Base-by-base conservation (phyloP, 495 filamentous ascomycete genomes). In the Apiosordaria backusii region DNA sequence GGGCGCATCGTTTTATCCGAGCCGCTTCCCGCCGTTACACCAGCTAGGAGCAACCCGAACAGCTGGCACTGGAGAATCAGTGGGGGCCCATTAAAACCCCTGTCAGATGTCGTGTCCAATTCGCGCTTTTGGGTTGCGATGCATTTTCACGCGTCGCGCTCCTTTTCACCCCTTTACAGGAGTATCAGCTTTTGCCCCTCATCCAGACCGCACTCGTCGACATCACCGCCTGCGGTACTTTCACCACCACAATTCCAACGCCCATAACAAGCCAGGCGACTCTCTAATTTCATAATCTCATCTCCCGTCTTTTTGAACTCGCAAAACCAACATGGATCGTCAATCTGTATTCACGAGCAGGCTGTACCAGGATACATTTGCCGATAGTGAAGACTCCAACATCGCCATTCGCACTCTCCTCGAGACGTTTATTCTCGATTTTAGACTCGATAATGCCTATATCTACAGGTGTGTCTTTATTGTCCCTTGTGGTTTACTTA, bases 391-490 rank as follows among this genome's bases (percentile, higher is more conserved):
- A 68, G 82, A 87, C 70, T 81, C 77, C 66, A 81, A 83, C 45
- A 75, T 79, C 16, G 81, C 87, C 81, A 83, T 84, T 73, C 86
- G 82, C 78, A 83, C 80, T 77, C 86, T 75, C 75, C 83, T 82
- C 76, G 89, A 84, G 81, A 88, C 92, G 64, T 99, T 99, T 77
- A 89, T 99, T 67, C 86, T 97, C 40, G 91, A 97, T 70, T 99
- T 97, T 75, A 88, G 95, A 70, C 85, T 98, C 60, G 95, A 98
- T 77, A 97, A 97, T 82, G 87, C 89, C 69, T 99, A 96, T 78
- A 90, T 97, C 71, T 99, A 99, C 83, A 87, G 93, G 93, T 74
- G 22, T 19, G 69, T 50, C 40, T 26, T 50, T 23, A 15, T n/a
- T n/a, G 24, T 18, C 15, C 23, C 1, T 16, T 25, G 18, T 23